Percentiles rank a stretch among this genome's conserved stretches.
These are phyloP conservation scores for Fusarium haematococcum DNA, from an alignment of 2,329 filamentous ascomycete species.

Conservation along the genomic window DNA sequence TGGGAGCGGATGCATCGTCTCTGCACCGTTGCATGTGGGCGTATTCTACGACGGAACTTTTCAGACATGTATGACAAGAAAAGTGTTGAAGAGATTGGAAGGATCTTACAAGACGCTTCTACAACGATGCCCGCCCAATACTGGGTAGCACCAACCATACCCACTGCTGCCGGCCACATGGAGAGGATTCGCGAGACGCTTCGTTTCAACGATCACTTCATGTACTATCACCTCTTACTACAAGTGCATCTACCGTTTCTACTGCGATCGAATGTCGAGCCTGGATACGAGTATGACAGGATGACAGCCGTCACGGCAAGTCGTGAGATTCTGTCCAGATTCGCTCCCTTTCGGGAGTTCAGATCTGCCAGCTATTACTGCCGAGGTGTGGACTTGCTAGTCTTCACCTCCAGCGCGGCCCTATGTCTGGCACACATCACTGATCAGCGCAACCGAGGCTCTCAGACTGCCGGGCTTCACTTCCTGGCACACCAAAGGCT, in stretches of 20 bases:
- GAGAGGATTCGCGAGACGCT: conserved; percentile 45
- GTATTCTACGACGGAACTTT: conserved; percentile 61
- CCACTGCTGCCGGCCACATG: conserved; percentile 21
- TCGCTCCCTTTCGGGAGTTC: conserved; percentile 56
- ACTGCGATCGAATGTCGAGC: conserved; percentile 51
- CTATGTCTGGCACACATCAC: conserved; percentile 62
- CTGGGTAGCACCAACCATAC: conserved; percentile 56
- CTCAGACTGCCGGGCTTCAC: conserved; percentile 29
- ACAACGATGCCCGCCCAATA: conserved; percentile 57
- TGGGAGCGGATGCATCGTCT: conserved; percentile 59
- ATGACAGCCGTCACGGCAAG: conserved; percentile 58
- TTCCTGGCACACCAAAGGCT: conserved; percentile 56
- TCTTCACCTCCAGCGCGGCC: conserved; percentile 61
- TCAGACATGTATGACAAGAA: conserved; percentile 34
- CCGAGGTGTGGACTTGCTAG: conserved; percentile 62
- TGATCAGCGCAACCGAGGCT: conserved; percentile 34
- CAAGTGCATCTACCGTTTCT: conserved; percentile 67
- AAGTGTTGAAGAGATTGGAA: conserved; percentile 56
- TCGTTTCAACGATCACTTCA: conserved; percentile 59
- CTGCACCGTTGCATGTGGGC: conserved; percentile 55
- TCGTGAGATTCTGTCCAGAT: conserved; percentile 62
- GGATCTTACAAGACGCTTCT: conserved; percentile 59
- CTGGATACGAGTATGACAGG: conserved; percentile 59
- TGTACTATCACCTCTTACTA: conserved; percentile 63
- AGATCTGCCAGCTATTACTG: conserved; percentile 55